These are phyloP conservation scores for Quercus phellos DNA, from an alignment of 331 rosid genomes.

Conservation along the genomic window DNA sequence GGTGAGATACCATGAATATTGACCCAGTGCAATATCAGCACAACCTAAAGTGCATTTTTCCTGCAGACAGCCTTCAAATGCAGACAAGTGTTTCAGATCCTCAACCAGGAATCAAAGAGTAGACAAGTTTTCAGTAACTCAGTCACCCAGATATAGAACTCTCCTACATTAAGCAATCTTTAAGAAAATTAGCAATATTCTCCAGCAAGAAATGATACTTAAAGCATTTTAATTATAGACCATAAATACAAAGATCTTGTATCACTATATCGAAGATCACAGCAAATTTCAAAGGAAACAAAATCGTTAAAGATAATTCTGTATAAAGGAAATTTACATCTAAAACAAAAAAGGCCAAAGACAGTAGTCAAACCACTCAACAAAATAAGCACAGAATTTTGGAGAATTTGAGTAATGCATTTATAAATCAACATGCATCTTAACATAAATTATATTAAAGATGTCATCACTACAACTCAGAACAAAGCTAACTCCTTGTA, in stretches of 20 bases:
- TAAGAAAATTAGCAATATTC: background rate
- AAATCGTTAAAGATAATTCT: background rate
- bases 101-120: conserved; percentile 2
- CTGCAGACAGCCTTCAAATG: conserved; percentile 14
- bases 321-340: background rate
- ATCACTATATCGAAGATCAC: background rate
- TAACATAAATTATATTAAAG: background rate
- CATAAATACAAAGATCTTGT: background rate
- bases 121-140: background rate
- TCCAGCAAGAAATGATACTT: background rate
- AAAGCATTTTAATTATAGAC: background rate
- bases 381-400: background rate
- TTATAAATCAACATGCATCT: background rate
- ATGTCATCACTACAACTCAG: background rate
- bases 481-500: background rate
- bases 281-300: background rate
- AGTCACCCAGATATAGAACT: background rate
- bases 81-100: background rate
- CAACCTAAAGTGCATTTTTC: background rate
- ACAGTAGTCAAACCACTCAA: background rate
- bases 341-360: background rate
- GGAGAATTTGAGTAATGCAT: background rate
- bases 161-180: background rate
- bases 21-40: background rate
- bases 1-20: conserved; percentile 16